Base-by-base conservation (phyloP, 2,329 filamentous ascomycete species). In the Allantophomopsis lycopodina region DNA sequence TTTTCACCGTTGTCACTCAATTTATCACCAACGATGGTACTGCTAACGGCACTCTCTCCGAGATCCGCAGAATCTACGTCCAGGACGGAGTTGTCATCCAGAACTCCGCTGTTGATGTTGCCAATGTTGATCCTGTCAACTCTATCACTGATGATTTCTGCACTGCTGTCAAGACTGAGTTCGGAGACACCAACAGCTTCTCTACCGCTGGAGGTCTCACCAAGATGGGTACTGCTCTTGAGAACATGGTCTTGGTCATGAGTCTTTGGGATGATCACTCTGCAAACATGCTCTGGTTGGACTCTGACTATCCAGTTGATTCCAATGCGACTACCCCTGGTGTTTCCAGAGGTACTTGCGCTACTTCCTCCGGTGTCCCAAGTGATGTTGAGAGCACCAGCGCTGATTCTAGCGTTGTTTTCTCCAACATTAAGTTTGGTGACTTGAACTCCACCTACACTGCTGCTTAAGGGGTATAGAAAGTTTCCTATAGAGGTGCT, bases 241-340 rank as follows among this genome's bases (percentile, higher is more conserved):
- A 56, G 5, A 49, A 74, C 30, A 76, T 80, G 71, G 76, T 79
- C 31, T 65, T 82, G 12, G 75, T 79, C 48, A 66, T 82, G 64
- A 68, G 64, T 17, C 60, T 77, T 43, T 73, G 68, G 68, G 57
- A 62, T 43, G 62, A 65, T 45, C 71, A 82, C 59, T 59, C 70
- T 43, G 61, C 71, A 52, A 69, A 79, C 61, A 84, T 85, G 79
- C 69, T 80, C 51, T 85, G 81, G 81, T 71, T 86, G 50, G 80
- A 85, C 64, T 73, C 71, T 44, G 70, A 63, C 55, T 80, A 71
- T 64, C 78, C 79, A 37, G 62, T 63, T 44, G 51, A 55, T 41
- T 57, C 49, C 30, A 54, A 60, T 44, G 50, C 60, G 21, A 64
- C 61, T 39, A 46, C 44, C 2, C 63, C 62, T 21, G 74, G 75